Base-by-base conservation (phyloP, 2,329 filamentous ascomycete genomes). In the Rhynchosporium secalis region DNA sequence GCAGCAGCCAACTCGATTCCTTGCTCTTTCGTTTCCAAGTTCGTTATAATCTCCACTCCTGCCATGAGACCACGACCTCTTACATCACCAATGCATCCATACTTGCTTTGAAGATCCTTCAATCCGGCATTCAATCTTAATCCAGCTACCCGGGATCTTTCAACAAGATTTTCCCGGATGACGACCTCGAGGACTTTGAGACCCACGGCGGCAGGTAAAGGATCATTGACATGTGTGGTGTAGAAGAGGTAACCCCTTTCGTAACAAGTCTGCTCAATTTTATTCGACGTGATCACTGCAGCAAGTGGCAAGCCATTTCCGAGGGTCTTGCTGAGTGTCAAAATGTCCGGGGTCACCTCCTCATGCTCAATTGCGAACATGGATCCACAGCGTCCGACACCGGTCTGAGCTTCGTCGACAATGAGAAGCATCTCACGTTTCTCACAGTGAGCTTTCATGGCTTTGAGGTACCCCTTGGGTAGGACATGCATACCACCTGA, bases 221-320 rank as follows among this genome's bases (percentile, higher is more conserved):
- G 84, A 65, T 88, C 85, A 65, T 88, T 86, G 55, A 86, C 73
- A 66, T 87, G 86, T 0, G 85, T 88, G 0, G 84, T 87, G 65
- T 84, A 81, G 69, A 83, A 87, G 20, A 83, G 75, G 66, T 80
- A 87, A 33, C 78, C 80, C 3, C 76, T 75, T 20, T 83, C 78
- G 10, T 74, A 72, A 38, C 79, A 81, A 1, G 77, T 76, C 3
- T 74, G 72, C 47, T 80, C 83, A 51, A 88, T 84, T 38, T 79
- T 76, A 4, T 78, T 75, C 48, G 79, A 83, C 0, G 85, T 86
- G 2, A 83, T 76, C 0, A 88, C 83, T 0, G 85, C 80, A 55
- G 79, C 80, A 3, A 88, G 75, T 1, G 86, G 84, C 0, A 88
- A 74, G 0, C 85, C 84, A 68, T 83, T 84, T 0, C 84, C 85